Evolutionary conservation across 495 filamentous ascomycete species (phyloP).

Genomic region (Cercophora newfieldiana): DNA sequence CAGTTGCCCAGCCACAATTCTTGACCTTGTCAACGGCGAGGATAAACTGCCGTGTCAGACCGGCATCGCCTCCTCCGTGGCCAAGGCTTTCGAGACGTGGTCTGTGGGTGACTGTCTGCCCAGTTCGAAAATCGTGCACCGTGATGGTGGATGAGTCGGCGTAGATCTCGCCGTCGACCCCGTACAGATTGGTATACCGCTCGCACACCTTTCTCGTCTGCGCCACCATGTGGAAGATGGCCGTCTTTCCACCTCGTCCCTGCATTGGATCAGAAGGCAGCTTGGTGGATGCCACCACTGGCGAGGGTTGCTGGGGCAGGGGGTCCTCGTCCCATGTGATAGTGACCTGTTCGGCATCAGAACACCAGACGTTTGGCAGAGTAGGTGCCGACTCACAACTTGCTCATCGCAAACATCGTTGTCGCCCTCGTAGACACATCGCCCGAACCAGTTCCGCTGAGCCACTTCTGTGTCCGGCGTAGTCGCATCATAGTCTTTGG

Average conservation of each 20-base stretch:
- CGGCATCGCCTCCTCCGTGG: conserved; percentile 88
- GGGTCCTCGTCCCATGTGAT: conserved; percentile 78
- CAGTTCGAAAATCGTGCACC: conserved; percentile 63
- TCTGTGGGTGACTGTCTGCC: conserved; percentile 50
- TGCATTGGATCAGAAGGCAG: conserved; percentile 21
- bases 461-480: conserved; percentile 57
- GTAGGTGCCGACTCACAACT: conserved; percentile 55
- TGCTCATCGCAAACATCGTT: conserved; percentile 94
- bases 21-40: conserved; percentile 78
- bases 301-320: conserved; percentile 14
- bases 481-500: conserved; percentile 64
- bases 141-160: conserved; percentile 71
- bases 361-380: no score
- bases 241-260: conserved; percentile 72
- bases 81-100: conserved; percentile 57
- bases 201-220: conserved; percentile 85
- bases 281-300: neutral
- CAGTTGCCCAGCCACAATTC: conserved; percentile 63
- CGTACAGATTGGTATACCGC: conserved; percentile 79
- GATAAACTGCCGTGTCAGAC: conserved; percentile 77
- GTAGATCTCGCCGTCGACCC: conserved; percentile 78
- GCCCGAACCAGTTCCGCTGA: conserved; percentile 77
- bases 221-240: conserved; percentile 91
- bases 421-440: conserved; percentile 90
- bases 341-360: conserved; percentile 23